A percentile compares a stretch with the other conserved stretches of the same genome.
These are phyloP conservation scores for Hymenotorrendiella dingleyae DNA, from an alignment of 2,329 filamentous ascomycete species.

Conservation along the genomic window DNA sequence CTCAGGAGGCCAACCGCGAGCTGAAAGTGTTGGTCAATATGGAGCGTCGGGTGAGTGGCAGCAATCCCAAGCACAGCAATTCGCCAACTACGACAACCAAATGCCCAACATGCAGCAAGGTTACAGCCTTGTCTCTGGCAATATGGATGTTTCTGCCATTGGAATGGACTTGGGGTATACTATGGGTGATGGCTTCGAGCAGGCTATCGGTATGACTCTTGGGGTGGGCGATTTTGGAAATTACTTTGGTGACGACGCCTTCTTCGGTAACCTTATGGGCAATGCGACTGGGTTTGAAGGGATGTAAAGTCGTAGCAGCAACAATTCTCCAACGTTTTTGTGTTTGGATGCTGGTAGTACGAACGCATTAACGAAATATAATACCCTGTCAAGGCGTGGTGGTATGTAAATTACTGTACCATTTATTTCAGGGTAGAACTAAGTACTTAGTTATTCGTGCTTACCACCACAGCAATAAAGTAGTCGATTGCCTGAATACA, in stretches of 20 bases:
- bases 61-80: constrained; percentile 8
- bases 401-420: too few species aligned
- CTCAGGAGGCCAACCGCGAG: constrained; percentile 23
- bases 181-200: constrained; percentile 30
- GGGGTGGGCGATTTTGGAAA: constrained; percentile 27
- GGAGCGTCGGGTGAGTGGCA: constrained; percentile 20
- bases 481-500: too few species aligned
- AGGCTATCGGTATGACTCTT: constrained; percentile 29
- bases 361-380: too few species aligned
- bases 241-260: constrained; percentile 28
- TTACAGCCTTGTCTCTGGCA: constrained; percentile 15
- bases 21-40: constrained; percentile 20
- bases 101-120: constrained; percentile 7
- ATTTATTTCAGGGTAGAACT: too few species aligned
- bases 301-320: constrained; percentile 2
- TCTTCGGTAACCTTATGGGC: constrained; percentile 26
- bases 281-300: constrained; percentile 18
- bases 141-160: constrained; percentile 28
- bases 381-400: too few species aligned
- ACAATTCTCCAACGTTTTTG: too few species aligned
- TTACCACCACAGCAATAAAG: too few species aligned
- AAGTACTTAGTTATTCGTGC: too few species aligned
- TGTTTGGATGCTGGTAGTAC: too few species aligned
- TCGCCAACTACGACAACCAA: constrained; percentile 18
- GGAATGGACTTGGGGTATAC: constrained; percentile 25